Conservation (phyloP, 2,329 filamentous ascomycete genomes). For the Blastomyces parvus region DNA sequence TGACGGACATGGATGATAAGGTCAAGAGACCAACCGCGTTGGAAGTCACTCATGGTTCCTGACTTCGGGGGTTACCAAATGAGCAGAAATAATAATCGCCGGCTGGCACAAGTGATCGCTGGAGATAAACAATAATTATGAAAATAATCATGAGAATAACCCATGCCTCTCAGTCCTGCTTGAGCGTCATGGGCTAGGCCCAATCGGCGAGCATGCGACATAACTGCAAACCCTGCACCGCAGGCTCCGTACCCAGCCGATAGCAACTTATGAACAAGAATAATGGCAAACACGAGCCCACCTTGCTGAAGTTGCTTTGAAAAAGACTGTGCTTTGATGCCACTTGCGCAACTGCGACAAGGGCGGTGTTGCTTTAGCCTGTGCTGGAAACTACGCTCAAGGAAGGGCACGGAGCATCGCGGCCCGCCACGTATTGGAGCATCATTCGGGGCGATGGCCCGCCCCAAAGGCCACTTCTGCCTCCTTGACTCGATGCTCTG, state of each 20-base stretch:
- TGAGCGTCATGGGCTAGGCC: neutral
- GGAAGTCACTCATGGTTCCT: neutral
- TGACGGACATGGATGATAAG: neutral
- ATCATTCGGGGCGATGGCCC: neutral
- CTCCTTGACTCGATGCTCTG: slow-evolving; percentile 3
- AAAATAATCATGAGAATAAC: neutral
- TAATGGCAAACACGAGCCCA: slow-evolving; percentile 1
- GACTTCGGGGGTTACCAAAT: neutral
- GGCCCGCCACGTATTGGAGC: slow-evolving; percentile 5
- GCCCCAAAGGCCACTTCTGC: neutral
- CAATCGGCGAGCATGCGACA: neutral
- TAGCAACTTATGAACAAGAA: too few relatives aligned
- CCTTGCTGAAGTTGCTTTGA: neutral
- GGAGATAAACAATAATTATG: neutral
- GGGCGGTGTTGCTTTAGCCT: slow-evolving; percentile 6
- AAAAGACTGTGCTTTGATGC: neutral
- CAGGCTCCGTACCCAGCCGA: neutral
- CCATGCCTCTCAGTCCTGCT: neutral
- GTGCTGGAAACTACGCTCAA: slow-evolving; percentile 9
- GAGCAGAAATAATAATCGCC: neutral
- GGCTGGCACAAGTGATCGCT: neutral
- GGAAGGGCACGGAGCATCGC: neutral
- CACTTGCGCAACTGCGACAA: neutral
- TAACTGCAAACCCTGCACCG: neutral
- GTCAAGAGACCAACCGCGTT: slow-evolving; percentile 1